Evolutionary conservation across 23 red algal species (phyloP), one percentile per base, ranked within the genome.

Genomic region (Gracilaria domingensis): DNA sequence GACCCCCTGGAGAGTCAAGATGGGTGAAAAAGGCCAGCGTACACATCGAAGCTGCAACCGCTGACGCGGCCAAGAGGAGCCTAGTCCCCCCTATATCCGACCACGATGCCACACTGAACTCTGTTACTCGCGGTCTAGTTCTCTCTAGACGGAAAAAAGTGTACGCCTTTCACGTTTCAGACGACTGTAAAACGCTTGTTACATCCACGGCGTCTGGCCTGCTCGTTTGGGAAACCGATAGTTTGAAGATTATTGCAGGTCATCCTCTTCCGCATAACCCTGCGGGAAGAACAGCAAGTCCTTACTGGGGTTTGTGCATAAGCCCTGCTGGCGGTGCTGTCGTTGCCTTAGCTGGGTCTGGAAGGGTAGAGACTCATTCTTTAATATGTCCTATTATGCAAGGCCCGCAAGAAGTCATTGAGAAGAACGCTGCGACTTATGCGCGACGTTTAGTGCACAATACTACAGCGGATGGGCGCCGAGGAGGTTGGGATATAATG

Each of bases 401-500:
- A 36, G 76, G 57, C 0, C 16, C 57, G 23, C 28, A 34, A 24
- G 57, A 91, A 18, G n/a, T 75, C 4, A 51, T 82, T 23, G 42
- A 36, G 5, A 53, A 45, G 51, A 75, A 65, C 28, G 88, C 79
- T 6, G 48, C 48, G 14, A 58, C 70, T 6, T 29, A 42, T 29
- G 76, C 77, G 1, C 40, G 70, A 55, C 44, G 60, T 12, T 74
- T 91, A 45, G 35, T 91, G 18, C 54, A 57, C 11, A 73, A 42
- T 11, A 81, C 88, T 1, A 50, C 60, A 16, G 57, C 60, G 20
- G 48, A 81, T 72, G 88, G 88, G 4, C 32, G 61, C 25, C 14
- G 75, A 37, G 88, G 88, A 48, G 88, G 76, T 7, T 91, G 88
- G 88, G 88, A 91, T 72, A 59, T 91, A 4, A 37, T 81, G 5